Evolutionary conservation across 2,329 filamentous ascomycete genomes (phyloP), one percentile per base, ranked within the genome.

Genomic region (Ceratocystis variospora): DNA sequence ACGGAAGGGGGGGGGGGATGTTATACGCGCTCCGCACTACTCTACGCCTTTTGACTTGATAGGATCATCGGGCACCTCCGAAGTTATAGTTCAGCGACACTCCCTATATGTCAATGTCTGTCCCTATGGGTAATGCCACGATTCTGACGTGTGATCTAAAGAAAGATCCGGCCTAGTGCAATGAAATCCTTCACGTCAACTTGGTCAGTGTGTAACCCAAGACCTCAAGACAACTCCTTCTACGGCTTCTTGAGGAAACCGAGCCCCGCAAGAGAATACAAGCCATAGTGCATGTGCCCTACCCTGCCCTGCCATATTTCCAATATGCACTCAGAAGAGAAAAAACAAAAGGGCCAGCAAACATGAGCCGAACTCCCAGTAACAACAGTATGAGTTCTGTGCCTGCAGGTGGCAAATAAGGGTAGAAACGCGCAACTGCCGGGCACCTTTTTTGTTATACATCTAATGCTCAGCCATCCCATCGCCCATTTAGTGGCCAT

Each of bases 181-280:
- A 59, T 25, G n/a, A 37, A 59, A 59, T 59, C 53, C 53, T 19
- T 59, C 53, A 33, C 6, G 53, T 31, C n/a, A 22, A 22, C 53
- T 17, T 59, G 53, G 53, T 59, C 53, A 17, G 53, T 59, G 53
- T 59, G 53, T 59, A 59, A 59, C 53, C 7, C 53, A 31, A 59
- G 8, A 50, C 8, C 6, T 10, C n/a, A 19, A 10, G 17, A 10
- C n/a, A 19, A 5, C n/a, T 50, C 22, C n/a, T 50, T 19, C n/a
- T n/a, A 2, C 15, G 6, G 28, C 19, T 55, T 6, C 19, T 55
- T 5, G 22, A 15, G 25, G 15, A 12, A 19, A 48, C 5, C 45
- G 5, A 19, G 15, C 45, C 17, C 19, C 19, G 45, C 19, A 17
- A 48, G 15, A 5, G 17, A 37, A 12, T 12, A 37, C 37, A 37